Percentiles rank a stretch among this genome's conserved stretches.
Evolutionary conservation across 2,329 filamentous ascomycete species (phyloP).

Genomic region (Aschersonia sp.): DNA sequence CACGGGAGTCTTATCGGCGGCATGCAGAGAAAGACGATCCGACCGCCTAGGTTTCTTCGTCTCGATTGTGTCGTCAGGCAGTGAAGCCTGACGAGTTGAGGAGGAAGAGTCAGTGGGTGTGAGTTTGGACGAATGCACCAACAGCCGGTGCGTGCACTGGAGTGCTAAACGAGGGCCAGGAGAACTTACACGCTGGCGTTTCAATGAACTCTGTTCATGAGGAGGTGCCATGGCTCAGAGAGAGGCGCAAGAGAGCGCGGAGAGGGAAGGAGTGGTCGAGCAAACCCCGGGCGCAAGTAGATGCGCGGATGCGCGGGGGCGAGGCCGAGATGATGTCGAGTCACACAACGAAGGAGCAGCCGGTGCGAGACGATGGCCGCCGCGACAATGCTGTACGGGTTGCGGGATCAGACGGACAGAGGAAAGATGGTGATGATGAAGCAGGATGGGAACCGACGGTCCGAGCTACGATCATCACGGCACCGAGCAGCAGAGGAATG

Average conservation of each 20-base stretch:
- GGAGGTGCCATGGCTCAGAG: conserved; percentile 37
- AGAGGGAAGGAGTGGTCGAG: no score
- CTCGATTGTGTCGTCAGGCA: conserved; percentile 48
- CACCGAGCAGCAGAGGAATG: no score
- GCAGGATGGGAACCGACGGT: background rate
- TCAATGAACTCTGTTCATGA: conserved; percentile 69
- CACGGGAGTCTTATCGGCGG: conserved; percentile 41
- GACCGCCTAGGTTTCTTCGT: conserved; percentile 77
- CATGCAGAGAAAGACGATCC: conserved; percentile 42
- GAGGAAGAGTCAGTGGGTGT: conserved; percentile 9
- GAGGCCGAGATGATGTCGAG: no score
- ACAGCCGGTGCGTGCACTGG: conserved; percentile 3
- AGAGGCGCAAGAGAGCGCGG: no score
- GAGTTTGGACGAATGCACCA: background rate
- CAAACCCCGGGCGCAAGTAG: no score
- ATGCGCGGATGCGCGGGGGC: no score
- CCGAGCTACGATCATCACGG: background rate
- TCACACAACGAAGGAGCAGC: no score
- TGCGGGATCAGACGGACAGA: background rate
- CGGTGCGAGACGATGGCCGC: no score
- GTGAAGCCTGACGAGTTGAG: conserved; percentile 40
- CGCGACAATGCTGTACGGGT: no score
- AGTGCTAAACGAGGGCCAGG: conserved; percentile 7
- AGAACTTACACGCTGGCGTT: conserved; percentile 57
- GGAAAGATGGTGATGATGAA: background rate